Base-by-base conservation (phyloP, 2,329 filamentous ascomycete genomes). In the Ophiostoma pallidulum region DNA sequence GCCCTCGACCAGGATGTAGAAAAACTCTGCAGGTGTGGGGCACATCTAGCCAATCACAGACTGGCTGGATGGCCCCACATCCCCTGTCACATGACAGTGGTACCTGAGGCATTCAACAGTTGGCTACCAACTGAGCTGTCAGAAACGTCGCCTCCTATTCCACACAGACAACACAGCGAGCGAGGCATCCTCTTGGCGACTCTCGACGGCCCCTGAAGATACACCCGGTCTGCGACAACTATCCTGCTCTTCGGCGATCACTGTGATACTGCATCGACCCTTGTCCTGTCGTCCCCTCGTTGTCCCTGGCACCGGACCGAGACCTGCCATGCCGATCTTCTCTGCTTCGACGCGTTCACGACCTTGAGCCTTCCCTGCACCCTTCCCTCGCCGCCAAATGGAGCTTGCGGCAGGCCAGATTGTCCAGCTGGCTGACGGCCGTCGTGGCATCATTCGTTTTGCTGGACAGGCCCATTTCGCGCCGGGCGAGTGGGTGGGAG, bases 401-500 rank as follows among this genome's bases (percentile, higher is more conserved):
- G 75, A 79, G 53, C 69, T 78, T 58, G 71, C 69, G 59, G 64
- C 72, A 52, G 90, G 88, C 58, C 85, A 92, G 68, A 78, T 77
- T 54, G 78, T 97, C 65, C 80, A 82, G 66, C 80, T 94, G 56
- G 78, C 74, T 59, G 85, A 95, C 66, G 84, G 84, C 59, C 82
- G 84, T 57, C 77, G 77, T 57, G 92, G 78, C 57, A 77, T 77
- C 51, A 77, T 98, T 54, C 86, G 86, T 58, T 98, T 86, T 66
- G 72, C 87, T 51, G 92, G 92, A 59, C 70, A 75, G 47, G 88
- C 91, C 32, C 71, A 77, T 57, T 95, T 97, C 66, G 81, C 88
- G 49, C 70, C 75, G 6, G 91, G 90, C 53, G 80, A 86, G 52
- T 97, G 90, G 88, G 73, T 96, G 50, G 91, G 91, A 54, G 78